Evolutionary conservation across 176 grass and related monocot species (phyloP).

Genomic region (Ensete ventricosum): DNA sequence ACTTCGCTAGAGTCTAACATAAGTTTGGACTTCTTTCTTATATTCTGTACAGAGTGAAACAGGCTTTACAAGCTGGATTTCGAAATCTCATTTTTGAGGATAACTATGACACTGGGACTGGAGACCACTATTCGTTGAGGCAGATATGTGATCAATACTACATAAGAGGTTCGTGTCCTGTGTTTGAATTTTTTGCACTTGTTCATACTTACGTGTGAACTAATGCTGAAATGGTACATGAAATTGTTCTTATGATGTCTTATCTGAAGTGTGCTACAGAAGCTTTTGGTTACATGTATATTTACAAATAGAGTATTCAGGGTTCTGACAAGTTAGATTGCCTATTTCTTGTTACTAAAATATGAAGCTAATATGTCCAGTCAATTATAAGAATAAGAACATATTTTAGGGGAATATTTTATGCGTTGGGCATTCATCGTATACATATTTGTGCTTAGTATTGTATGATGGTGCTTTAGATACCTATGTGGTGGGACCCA

Average conservation of each 20-base stretch:
- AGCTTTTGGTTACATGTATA: background rate
- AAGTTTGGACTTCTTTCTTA: background rate
- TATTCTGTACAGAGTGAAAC: constrained; percentile 47
- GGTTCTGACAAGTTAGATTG: background rate
- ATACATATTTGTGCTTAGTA: background rate
- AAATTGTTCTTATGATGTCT: no score
- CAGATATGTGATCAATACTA: constrained; percentile 84
- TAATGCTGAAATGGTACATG: background rate
- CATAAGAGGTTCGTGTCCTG: constrained; percentile 48
- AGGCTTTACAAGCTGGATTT: constrained; percentile 60
- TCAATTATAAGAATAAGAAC: no score
- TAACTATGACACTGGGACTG: constrained; percentile 89
- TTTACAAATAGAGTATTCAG: background rate
- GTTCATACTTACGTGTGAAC: background rate
- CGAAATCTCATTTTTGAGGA: constrained; percentile 88
- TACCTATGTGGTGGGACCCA: background rate
- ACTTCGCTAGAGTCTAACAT: constrained; percentile 1
- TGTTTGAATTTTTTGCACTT: background rate
- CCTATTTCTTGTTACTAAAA: no score
- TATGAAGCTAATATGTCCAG: no score
- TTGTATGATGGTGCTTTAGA: background rate
- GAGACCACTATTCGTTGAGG: constrained; percentile 84
- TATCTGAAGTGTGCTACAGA: background rate
- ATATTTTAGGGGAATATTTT: background rate
- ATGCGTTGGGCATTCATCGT: background rate